These are phyloP conservation scores for Mortierella polycephala DNA, from an alignment of 371 early-diverging fungal species.

Conservation along the genomic window DNA sequence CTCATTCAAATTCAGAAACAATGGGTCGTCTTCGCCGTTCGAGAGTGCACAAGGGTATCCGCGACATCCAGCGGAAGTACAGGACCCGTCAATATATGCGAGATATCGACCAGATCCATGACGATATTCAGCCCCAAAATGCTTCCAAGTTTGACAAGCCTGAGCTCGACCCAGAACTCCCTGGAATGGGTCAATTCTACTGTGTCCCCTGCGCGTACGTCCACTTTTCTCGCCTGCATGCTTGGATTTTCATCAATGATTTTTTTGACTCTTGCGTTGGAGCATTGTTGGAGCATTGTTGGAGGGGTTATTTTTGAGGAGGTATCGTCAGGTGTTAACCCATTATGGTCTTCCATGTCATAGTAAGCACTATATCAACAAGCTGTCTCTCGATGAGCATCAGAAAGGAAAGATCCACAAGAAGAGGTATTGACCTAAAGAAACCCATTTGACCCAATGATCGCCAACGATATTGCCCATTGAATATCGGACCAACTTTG, in stretches of 20 bases:
- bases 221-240: not conserved
- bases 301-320: too few species aligned
- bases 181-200: slow-evolving; percentile 90
- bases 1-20: slow-evolving; percentile 12
- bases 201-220: slow-evolving; percentile 87
- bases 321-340: too few species aligned
- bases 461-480: not conserved
- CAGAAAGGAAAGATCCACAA: slow-evolving; percentile 79
- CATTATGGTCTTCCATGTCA: not conserved
- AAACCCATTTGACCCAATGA: not conserved
- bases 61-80: slow-evolving; percentile 70
- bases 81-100: slow-evolving; percentile 75
- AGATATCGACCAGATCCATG: slow-evolving; percentile 93
- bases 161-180: slow-evolving; percentile 85
- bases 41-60: slow-evolving; percentile 76
- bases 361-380: slow-evolving; percentile 56
- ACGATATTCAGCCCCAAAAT: slow-evolving; percentile 82
- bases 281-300: not conserved
- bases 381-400: slow-evolving; percentile 63
- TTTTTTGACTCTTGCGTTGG: slow-evolving; percentile 54
- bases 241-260: not conserved
- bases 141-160: slow-evolving; percentile 68
- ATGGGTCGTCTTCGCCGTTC: slow-evolving; percentile 76
- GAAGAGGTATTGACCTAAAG: slow-evolving; percentile 51
- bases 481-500: not conserved